A percentile compares a stretch with the other conserved stretches of the same genome.
Conservation (phyloP, 805 yeast genomes). For the Ogataea henricii region DNA sequence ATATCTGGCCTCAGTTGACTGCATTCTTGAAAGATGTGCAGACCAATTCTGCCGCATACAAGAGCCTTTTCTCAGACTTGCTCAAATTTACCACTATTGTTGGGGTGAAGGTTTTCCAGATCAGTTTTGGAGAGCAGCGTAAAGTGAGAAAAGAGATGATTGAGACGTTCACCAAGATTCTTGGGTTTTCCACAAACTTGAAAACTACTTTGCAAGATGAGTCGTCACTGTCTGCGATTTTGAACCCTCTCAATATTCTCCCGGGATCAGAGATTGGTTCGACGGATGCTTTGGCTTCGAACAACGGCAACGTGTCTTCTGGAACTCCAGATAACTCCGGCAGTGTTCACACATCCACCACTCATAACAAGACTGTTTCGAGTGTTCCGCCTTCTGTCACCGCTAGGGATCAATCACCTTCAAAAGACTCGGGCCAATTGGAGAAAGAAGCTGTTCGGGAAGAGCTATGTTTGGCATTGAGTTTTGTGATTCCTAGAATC, state of each 20-base stretch:
- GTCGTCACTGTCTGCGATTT: slow-evolving; percentile 16
- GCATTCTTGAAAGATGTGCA: slow-evolving; percentile 61
- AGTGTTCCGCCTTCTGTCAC: slow-evolving; percentile 4
- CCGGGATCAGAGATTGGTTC: slow-evolving; percentile 21
- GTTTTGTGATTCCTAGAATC: slow-evolving; percentile 42
- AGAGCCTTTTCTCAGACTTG: slow-evolving; percentile 50
- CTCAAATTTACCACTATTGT: slow-evolving; percentile 54
- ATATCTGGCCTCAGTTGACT: slow-evolving; percentile 64
- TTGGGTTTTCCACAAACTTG: slow-evolving; percentile 26
- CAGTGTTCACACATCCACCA: background rate
- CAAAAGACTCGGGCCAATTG: slow-evolving; percentile 8
- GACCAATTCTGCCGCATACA: slow-evolving; percentile 48
- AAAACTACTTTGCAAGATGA: slow-evolving; percentile 25
- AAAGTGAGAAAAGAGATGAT: slow-evolving; percentile 55
- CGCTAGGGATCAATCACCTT: slow-evolving; percentile 15
- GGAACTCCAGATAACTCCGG: background rate
- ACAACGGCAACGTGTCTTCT: background rate
- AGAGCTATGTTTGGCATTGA: slow-evolving; percentile 46
- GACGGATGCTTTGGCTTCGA: slow-evolving; percentile 5
- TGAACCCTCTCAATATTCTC: slow-evolving; percentile 28
- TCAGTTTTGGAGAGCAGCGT: slow-evolving; percentile 63
- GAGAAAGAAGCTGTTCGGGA: slow-evolving; percentile 39
- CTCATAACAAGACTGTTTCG: slow-evolving; percentile 2
- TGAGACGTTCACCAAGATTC: slow-evolving; percentile 30
- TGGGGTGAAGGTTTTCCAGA: slow-evolving; percentile 55